These are phyloP conservation scores for Diaporthe citriasiana DNA, from an alignment of 2,329 filamentous ascomycete species.

Conservation along the genomic window DNA sequence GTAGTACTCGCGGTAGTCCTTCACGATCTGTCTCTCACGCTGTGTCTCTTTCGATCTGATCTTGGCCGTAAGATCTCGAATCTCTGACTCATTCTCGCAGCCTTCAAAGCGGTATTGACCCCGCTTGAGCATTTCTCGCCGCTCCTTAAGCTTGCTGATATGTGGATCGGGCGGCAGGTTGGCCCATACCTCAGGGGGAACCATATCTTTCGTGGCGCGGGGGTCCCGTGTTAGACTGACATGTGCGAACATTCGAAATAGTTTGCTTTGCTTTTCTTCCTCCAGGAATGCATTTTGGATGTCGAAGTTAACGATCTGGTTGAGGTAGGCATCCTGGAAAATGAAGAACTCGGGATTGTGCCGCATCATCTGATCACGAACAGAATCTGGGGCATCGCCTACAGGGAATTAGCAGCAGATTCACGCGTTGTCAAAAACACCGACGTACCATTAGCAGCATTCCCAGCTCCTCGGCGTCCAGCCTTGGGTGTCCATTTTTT, in stretches of 20 bases:
- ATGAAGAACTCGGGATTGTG: conserved; percentile 33
- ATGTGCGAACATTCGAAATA: conserved; percentile 45
- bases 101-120: conserved; percentile 47
- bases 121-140: conserved; percentile 46
- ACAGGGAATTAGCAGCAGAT: conserved; percentile 10
- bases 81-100: conserved; percentile 45
- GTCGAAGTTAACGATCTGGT: conserved; percentile 48
- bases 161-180: conserved; percentile 44
- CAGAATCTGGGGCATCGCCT: too few species aligned
- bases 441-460: conserved; percentile 46
- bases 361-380: too few species aligned
- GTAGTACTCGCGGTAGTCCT: conserved; percentile 49
- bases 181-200: conserved; percentile 47
- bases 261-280: conserved; percentile 44
- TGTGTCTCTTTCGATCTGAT: conserved; percentile 46
- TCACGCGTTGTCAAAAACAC: neutral
- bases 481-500: neutral
- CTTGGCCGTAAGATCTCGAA: conserved; percentile 44
- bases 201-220: conserved; percentile 48
- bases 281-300: conserved; percentile 50
- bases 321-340: conserved; percentile 48
- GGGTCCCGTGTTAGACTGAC: conserved; percentile 49
- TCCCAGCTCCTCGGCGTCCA: conserved; percentile 37
- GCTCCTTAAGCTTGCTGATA: conserved; percentile 46
- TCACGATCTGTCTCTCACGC: conserved; percentile 42